Evolutionary conservation across 2,329 filamentous ascomycete genomes (phyloP).

Genomic region (Colletotrichum eremochloae): DNA sequence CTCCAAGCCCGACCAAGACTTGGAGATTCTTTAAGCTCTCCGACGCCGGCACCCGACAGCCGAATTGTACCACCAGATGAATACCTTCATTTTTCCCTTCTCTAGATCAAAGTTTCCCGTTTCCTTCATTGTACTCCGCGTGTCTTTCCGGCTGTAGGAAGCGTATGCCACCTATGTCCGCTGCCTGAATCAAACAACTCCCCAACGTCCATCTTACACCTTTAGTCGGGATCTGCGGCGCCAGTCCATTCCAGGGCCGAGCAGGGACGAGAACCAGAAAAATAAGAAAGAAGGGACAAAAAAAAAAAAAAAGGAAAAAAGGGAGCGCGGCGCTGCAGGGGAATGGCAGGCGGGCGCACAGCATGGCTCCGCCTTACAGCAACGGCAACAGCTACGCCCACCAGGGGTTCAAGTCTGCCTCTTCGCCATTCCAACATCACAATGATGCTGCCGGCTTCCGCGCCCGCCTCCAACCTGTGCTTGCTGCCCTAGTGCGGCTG

Average conservation of each 20-base stretch:
- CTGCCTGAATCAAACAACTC: conserved; percentile 6
- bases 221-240: conserved; percentile 15
- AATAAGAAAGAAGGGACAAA: background rate
- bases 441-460: conserved; percentile 43
- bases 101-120: background rate
- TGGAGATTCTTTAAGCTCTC: conserved; percentile 3
- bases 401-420: conserved; percentile 33
- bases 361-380: conserved; percentile 55
- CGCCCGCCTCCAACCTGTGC: conserved; percentile 35
- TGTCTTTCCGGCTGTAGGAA: background rate
- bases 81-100: background rate
- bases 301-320: background rate
- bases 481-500: conserved; percentile 25
- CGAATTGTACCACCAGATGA: background rate
- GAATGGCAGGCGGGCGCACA: conserved; percentile 47
- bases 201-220: conserved; percentile 9
- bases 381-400: conserved; percentile 49
- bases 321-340: conserved; percentile 35
- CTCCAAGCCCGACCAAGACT: background rate
- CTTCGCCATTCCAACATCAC: conserved; percentile 39
- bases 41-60: conserved; percentile 25
- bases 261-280: conserved; percentile 4
- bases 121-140: background rate
- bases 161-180: background rate
- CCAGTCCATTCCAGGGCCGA: conserved; percentile 32